These are phyloP conservation scores for Cryptococcus sp. DNA, from an alignment of 1,284 basidiomycete species.

Conservation along the genomic window DNA sequence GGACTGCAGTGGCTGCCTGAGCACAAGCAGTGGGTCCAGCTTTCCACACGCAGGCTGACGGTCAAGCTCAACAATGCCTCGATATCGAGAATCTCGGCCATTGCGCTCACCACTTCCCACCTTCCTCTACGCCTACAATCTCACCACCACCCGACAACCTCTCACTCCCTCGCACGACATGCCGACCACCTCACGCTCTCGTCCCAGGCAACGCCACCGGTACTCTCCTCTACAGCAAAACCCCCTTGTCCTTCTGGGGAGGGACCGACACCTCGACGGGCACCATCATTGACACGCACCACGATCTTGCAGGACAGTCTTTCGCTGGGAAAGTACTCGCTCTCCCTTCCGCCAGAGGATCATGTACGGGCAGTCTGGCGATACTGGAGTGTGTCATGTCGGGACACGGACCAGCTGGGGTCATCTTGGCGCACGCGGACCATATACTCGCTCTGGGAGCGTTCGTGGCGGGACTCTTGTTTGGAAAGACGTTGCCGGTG, in stretches of 20 bases:
- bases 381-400: background rate
- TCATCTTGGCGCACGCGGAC: background rate
- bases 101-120: too few relatives aligned
- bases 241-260: background rate
- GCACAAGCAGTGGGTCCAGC: too few relatives aligned
- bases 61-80: too few relatives aligned
- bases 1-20: too few relatives aligned
- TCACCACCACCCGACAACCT: too few relatives aligned
- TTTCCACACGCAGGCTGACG: too few relatives aligned
- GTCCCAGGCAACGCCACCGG: background rate
- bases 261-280: background rate
- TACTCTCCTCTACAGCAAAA: background rate
- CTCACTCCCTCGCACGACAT: too few relatives aligned
- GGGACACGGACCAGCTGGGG: background rate
- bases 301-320: background rate
- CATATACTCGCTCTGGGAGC: background rate
- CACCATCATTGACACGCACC: background rate
- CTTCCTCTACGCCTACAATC: too few relatives aligned
- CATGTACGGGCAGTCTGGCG: constrained; percentile 1
- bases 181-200: background rate
- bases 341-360: background rate
- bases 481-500: background rate
- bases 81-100: too few relatives aligned
- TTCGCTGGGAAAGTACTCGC: background rate
- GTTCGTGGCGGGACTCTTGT: background rate